Evolutionary conservation across 2,329 filamentous ascomycete genomes (phyloP).

Genomic region (Epichloe coenophiala): DNA sequence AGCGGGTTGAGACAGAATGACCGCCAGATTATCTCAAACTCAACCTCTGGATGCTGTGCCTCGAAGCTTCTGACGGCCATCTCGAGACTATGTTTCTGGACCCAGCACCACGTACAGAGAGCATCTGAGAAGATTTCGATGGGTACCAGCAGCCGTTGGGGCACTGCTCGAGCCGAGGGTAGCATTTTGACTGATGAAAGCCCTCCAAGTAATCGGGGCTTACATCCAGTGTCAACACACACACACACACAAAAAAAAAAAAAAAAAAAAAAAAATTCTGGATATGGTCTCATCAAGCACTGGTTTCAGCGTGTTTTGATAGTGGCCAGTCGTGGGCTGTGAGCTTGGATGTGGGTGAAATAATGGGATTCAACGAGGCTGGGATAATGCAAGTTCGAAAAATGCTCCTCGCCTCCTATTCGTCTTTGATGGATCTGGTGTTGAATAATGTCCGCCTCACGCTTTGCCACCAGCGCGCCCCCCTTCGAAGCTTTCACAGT

Average conservation of each 20-base stretch:
- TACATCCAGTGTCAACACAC: neutral
- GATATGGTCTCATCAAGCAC: neutral
- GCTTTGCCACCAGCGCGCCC: too few relatives aligned
- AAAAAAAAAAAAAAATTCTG: too few relatives aligned
- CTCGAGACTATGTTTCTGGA: conserved; percentile 33
- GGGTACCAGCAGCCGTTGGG: conserved; percentile 3
- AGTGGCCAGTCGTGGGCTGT: neutral
- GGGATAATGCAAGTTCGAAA: too few relatives aligned
- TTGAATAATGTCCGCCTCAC: too few relatives aligned
- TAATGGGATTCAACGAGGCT: too few relatives aligned
- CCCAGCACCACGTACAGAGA: conserved; percentile 39
- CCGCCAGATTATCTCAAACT: conserved; percentile 33
- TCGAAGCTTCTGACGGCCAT: conserved; percentile 28
- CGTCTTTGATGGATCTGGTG: too few relatives aligned
- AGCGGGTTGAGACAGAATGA: conserved; percentile 32
- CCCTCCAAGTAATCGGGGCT: neutral
- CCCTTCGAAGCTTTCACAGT: too few relatives aligned
- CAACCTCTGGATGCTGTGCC: conserved; percentile 25
- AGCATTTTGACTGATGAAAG: neutral
- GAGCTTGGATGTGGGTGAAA: neutral
- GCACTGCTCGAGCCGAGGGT: neutral
- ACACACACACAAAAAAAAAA: too few relatives aligned
- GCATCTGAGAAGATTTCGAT: conserved; percentile 37
- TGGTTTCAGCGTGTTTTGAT: neutral
- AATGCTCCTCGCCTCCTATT: too few relatives aligned